A percentile compares a stretch with the other conserved stretches of the same genome.
These are phyloP conservation scores for Verticillium nonalfalfae DNA, from an alignment of 2,329 filamentous ascomycete genomes.

Conservation along the genomic window DNA sequence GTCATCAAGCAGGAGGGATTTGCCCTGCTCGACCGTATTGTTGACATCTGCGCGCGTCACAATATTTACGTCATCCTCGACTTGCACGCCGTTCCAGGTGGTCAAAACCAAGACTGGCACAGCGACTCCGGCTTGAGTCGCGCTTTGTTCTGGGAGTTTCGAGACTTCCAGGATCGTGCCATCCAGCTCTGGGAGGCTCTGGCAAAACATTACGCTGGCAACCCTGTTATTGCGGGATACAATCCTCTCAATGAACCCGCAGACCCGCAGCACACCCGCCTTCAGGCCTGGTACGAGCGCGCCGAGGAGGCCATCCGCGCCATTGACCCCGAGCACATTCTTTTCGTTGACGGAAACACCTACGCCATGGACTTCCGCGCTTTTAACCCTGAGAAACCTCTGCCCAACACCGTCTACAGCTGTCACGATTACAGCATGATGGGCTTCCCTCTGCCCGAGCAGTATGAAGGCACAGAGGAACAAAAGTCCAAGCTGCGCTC, in stretches of 20 bases:
- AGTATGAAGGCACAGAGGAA: conserved; percentile 30
- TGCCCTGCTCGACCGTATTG: conserved; percentile 39
- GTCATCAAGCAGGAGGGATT: conserved; percentile 41
- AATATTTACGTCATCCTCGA: conserved; percentile 39
- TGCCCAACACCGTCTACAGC: conserved; percentile 44
- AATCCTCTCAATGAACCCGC: conserved; percentile 28
- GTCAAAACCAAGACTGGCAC: conserved; percentile 43
- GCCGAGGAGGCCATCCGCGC: conserved; percentile 30
- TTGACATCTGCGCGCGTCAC: conserved; percentile 35
- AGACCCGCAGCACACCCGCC: conserved; percentile 21
- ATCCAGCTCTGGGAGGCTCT: conserved; percentile 37
- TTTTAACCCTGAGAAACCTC: conserved; percentile 27
- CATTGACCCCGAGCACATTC: conserved; percentile 39
- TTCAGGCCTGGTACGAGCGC: conserved; percentile 32
- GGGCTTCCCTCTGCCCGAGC: conserved; percentile 37
- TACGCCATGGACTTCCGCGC: conserved; percentile 44
- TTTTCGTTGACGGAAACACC: conserved; percentile 46
- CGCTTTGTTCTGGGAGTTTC: conserved; percentile 38
- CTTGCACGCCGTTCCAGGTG: conserved; percentile 35
- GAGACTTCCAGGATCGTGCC: conserved; percentile 37
- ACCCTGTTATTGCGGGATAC: conserved; percentile 34
- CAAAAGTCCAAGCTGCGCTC: conserved; percentile 33
- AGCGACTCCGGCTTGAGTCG: conserved; percentile 27
- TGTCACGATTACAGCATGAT: conserved; percentile 47
- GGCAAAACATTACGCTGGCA: conserved; percentile 32